Conservation (phyloP, 139 green algal genomes). For the Parachlorella kessleri region DNA sequence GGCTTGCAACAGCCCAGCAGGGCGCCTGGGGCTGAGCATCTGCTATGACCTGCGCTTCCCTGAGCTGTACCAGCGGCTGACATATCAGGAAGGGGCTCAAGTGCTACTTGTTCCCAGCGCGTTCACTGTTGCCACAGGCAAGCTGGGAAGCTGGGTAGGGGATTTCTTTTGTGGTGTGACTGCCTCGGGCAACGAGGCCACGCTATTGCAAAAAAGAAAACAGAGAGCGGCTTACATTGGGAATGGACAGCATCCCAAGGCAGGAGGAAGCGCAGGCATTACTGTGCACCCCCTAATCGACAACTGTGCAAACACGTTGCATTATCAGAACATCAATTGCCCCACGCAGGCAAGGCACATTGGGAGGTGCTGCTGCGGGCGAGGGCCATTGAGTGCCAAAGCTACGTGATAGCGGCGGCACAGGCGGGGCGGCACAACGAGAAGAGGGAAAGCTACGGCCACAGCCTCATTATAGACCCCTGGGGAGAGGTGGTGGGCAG, state of each 20-base stretch:
- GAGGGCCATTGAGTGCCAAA: constrained; percentile 93
- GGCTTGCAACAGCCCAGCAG: constrained; percentile 72
- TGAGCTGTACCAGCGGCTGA: constrained; percentile 87
- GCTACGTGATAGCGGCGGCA: constrained; percentile 91
- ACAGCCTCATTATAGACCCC: constrained; percentile 90
- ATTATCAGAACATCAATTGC: no score
- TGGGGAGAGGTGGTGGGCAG: constrained; percentile 85
- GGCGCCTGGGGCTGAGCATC: constrained; percentile 81
- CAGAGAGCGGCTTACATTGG: no score
- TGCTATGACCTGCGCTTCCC: constrained; percentile 99
- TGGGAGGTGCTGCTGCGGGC: constrained; percentile 96
- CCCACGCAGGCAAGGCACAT: constrained; percentile 85
- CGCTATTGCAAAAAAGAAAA: no score
- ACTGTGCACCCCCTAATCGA: no score
- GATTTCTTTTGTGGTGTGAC: no score
- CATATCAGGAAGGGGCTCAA: constrained; percentile 70
- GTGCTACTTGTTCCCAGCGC: constrained; percentile 77
- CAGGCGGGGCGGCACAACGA: constrained; percentile 92
- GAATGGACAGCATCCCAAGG: no score
- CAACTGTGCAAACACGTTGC: no score
- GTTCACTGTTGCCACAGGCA: constrained; percentile 69
- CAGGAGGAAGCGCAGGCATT: no score
- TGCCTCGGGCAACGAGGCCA: no score
- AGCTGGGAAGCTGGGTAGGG: constrained; percentile 1
- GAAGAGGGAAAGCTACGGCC: constrained; percentile 89